Evolutionary conservation across 805 yeast genomes (phyloP).

Genomic region (Yarrowia keelungensis): DNA sequence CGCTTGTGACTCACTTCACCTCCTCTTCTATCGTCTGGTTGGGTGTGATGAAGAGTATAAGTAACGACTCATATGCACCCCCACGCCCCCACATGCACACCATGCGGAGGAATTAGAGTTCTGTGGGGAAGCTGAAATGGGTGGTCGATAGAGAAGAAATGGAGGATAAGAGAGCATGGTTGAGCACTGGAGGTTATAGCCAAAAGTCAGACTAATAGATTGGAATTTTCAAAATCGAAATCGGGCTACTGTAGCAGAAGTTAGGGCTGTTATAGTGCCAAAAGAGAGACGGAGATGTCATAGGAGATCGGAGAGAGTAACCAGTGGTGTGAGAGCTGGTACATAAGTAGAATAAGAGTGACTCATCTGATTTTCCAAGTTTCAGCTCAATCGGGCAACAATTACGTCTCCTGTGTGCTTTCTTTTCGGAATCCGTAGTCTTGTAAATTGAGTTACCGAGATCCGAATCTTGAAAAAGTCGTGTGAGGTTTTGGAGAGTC

Average conservation of each 20-base stretch:
- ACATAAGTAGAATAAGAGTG: neutral
- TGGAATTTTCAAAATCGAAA: neutral
- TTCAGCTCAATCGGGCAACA: no score
- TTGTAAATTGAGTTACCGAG: neutral
- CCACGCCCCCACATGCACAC: conserved; percentile 10
- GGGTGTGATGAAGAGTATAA: neutral
- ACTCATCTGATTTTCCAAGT: no score
- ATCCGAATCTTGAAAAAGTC: neutral
- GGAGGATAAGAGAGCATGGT: no score
- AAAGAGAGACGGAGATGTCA: neutral
- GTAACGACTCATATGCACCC: conserved; percentile 5
- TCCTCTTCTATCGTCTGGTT: neutral
- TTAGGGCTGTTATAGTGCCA: neutral
- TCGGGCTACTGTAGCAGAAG: neutral
- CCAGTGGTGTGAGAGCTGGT: neutral
- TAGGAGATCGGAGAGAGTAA: no score
- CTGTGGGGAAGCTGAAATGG: neutral
- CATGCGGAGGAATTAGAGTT: conserved; percentile 7
- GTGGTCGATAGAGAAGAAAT: neutral
- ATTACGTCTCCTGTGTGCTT: no score
- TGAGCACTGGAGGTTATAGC: no score
- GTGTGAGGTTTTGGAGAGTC: neutral
- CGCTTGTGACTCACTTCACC: neutral
- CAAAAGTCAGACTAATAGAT: neutral
- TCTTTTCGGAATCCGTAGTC: no score